Evolutionary conservation across 768 basidiomycete genomes (phyloP), one percentile per base, ranked within the genome.

Genomic region (Termitomyces sp.): DNA sequence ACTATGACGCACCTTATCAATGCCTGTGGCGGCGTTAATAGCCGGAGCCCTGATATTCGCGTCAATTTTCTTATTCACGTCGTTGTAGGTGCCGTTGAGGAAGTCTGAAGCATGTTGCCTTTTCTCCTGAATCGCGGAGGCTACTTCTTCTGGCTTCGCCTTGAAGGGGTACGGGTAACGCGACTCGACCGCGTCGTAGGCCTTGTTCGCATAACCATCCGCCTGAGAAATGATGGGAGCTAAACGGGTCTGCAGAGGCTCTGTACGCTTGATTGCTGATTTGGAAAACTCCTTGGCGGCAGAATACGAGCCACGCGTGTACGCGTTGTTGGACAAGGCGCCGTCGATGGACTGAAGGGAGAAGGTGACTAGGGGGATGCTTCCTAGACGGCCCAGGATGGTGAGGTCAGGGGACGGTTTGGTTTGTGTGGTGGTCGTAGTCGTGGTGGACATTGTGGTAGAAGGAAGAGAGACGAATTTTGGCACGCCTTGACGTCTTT

Each of bases 121-220:
- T 57, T 76, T 75, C 58, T 83, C 77, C 63, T 80, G 83, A 39
- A 90, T 77, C 59, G 81, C 83, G 12, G 73, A 77, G 31, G 76
- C 76, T 22, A 93, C 81, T 3, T 92, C 89, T 64, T 87, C 87
- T 3, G 89, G 86, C 65, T 83, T 82, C 18, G 82, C 82, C 59
- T 83, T 77, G 79, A 92, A 93, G 5, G 89, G 82, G 67, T 85
- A 87, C 13, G 90, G 91, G 68, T 85, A 90, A 53, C 82, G 81
- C 54, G 80, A 76, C 75, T 91, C 79, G 54, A 92, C 87, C 20
- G 70, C 83, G 67, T 92, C 89, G 39, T 90, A 78, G 29, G 83
- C 87, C 75, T 82, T 85, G 79, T 90, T 88, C 29, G 87, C 90
- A 53, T 73, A 73, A n/a, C 72, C 81, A 62, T 92, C 83, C 2